Base-by-base conservation (phyloP, 139 green algal species). In the Trebouxia sp. region DNA sequence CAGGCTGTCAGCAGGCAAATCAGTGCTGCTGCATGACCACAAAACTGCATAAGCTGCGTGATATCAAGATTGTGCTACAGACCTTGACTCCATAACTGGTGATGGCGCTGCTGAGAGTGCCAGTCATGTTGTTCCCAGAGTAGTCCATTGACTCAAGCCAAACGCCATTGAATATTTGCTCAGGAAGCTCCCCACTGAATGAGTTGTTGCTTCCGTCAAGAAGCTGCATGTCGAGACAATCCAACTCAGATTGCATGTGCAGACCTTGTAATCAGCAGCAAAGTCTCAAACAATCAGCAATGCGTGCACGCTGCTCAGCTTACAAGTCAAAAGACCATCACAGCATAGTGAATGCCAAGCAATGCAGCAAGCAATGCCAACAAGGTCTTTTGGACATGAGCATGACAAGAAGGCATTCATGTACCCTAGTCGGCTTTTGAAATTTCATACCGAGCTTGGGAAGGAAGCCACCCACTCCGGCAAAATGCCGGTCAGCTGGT, bases 401-500 rank as follows among this genome's bases (percentile, higher is more conserved):
- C 6, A 3, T 38, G 24, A n/a, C 35, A 35, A 37, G 6, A 0
- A 65, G 6, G 6, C 26, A 65, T 35, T 10, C 0, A 37, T 14
- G 24, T 1, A 6, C 32, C 55, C 17, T 35, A 5, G 55, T 10
- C 55, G 35, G 6, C 22, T 65, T 10, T 15, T 28, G 10, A 32
- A 37, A 30, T 24, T 7, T 15, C 56, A 41, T 10, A 3, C 10
- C 17, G 22, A 48, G 5, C 74, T 5, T 39, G 74, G 74, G 14
- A 79, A 20, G 7, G 32, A 24, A 30, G 47, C 28, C 42, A 79
- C 15, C 42, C 74, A 45, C 7, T 28, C 5, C 8, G 47, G 47
- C 42, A 79, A 30, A 30, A 3, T 67, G 6, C 74, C 74, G 5
- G 50, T 62, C n/a, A 79, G 74, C n/a, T 45, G 45, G 35, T 79